Percentiles rank a stretch among this genome's conserved stretches.
Conservation (phyloP, 768 basidiomycete species). For the Ramaria rubella region DNA sequence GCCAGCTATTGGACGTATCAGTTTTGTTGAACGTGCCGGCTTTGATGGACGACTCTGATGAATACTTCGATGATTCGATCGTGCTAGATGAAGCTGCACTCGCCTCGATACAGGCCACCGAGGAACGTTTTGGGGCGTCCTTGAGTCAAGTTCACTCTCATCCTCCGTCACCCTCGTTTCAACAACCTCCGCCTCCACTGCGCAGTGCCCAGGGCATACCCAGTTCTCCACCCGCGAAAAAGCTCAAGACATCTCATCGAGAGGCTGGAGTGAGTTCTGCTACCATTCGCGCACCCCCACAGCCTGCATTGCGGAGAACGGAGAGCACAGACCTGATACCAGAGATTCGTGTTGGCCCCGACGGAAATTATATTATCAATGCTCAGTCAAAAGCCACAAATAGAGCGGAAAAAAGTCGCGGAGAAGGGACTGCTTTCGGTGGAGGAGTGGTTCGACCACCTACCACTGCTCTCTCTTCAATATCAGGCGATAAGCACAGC, state of each 20-base stretch:
- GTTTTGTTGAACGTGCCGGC: no score
- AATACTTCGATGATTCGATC: constrained; percentile 58
- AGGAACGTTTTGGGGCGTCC: constrained; percentile 30
- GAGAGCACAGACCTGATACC: constrained; percentile 46
- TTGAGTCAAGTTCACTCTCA: background rate
- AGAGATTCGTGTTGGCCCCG: constrained; percentile 53
- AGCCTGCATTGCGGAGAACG: background rate
- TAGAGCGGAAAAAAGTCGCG: background rate
- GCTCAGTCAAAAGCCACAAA: background rate
- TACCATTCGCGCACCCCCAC: constrained; percentile 15
- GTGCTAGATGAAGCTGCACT: constrained; percentile 56
- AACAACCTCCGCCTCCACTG: background rate
- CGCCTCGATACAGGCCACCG: constrained; percentile 55
- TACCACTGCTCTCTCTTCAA: no score
- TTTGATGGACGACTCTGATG: constrained; percentile 39
- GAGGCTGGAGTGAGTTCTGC: constrained; percentile 36
- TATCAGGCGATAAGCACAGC: no score
- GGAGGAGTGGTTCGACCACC: background rate
- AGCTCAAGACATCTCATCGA: constrained; percentile 45
- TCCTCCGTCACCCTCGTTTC: background rate
- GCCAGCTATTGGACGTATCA: no score
- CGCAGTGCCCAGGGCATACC: background rate
- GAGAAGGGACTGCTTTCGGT: no score
- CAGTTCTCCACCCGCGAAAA: constrained; percentile 41
- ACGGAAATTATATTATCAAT: constrained; percentile 44